Conservation (phyloP, 306 rosid species). For the Prunus mume region DNA sequence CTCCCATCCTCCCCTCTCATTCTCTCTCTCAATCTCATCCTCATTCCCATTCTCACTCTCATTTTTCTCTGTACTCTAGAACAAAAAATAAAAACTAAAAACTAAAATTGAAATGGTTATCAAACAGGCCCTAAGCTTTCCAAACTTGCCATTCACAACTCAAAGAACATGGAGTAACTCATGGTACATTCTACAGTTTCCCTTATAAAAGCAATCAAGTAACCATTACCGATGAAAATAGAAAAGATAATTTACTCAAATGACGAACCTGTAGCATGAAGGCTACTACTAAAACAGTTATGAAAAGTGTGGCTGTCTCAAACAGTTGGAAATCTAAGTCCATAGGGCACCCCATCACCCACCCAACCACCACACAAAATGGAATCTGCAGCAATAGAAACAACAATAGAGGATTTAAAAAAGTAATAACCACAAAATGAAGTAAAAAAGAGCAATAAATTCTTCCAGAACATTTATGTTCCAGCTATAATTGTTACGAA, state of each 20-base stretch:
- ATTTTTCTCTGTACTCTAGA: no score
- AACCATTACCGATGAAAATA: neutral
- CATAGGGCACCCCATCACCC: conserved; percentile 65
- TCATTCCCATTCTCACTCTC: no score
- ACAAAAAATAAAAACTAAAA: no score
- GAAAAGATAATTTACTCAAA: neutral
- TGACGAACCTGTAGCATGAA: conserved; percentile 79
- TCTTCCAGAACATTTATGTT: neutral
- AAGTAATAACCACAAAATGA: neutral
- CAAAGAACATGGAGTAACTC: neutral
- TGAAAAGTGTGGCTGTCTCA: conserved; percentile 73
- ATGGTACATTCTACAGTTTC: neutral
- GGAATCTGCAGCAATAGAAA: conserved; percentile 62
- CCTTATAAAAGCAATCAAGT: neutral
- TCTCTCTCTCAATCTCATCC: no score
- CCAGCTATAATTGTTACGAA: neutral
- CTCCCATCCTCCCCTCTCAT: no score
- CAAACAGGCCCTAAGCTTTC: no score
- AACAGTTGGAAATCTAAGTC: conserved; percentile 86
- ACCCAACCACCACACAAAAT: conserved; percentile 73
- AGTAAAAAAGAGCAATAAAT: neutral
- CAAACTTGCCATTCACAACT: no score
- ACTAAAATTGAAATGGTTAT: no score
- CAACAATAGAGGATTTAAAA: neutral
- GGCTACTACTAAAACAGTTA: conserved; percentile 75